Conservation (phyloP, 1,284 basidiomycete genomes). For the Pisolithus thermaeus region DNA sequence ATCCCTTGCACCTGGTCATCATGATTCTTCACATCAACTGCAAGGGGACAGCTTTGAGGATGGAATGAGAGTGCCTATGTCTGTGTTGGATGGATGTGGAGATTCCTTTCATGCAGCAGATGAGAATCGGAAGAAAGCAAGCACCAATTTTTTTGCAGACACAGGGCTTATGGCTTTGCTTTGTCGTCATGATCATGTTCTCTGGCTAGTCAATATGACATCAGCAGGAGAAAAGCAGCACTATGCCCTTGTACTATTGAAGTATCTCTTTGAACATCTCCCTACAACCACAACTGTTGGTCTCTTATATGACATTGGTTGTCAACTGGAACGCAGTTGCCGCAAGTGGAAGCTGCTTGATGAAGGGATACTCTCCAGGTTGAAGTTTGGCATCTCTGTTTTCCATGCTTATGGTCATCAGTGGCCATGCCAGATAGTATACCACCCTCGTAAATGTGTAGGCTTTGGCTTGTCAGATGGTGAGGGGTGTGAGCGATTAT, state of each 20-base stretch:
- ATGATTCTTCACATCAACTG: background rate
- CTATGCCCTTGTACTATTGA: too few relatives aligned
- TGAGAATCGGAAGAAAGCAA: conserved; percentile 25
- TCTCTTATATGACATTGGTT: too few relatives aligned
- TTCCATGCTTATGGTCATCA: conserved; percentile 1
- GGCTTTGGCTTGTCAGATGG: conserved; percentile 16
- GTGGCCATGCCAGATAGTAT: background rate
- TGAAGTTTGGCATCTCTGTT: background rate
- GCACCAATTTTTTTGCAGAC: conserved; percentile 25
- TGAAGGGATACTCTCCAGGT: too few relatives aligned
- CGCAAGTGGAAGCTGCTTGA: too few relatives aligned
- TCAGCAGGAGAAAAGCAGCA: too few relatives aligned
- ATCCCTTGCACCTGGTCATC: background rate
- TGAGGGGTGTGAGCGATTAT: conserved; percentile 32
- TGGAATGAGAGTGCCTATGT: conserved; percentile 6
- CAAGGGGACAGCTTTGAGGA: conserved; percentile 1
- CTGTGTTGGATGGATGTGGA: conserved; percentile 18
- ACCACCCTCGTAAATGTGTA: background rate
- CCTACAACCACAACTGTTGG: too few relatives aligned
- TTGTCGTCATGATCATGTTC: too few relatives aligned
- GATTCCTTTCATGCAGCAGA: conserved; percentile 32
- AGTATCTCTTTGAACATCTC: too few relatives aligned
- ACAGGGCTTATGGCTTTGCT: conserved; percentile 18
- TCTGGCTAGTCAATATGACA: too few relatives aligned
- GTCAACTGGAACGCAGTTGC: too few relatives aligned